Conservation (phyloP, 2,329 filamentous ascomycete genomes). For the Phyllosticta ampelicida region DNA sequence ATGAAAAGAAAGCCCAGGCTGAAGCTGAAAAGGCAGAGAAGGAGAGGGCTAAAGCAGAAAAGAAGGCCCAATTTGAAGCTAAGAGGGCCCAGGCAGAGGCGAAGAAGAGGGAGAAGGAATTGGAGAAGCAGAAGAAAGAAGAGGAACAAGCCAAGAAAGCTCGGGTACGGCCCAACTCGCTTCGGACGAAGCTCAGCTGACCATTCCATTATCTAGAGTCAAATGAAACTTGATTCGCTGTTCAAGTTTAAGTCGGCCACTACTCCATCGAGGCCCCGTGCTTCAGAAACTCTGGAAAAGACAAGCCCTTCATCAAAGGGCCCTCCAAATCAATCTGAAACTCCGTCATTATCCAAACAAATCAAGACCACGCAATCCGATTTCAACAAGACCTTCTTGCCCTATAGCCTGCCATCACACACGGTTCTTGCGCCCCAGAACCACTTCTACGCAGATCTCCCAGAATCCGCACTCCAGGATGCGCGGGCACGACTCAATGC, state of each 20-base stretch:
- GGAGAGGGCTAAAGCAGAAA: constrained; percentile 20
- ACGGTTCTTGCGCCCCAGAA: constrained; percentile 55
- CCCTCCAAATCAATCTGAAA: constrained; percentile 4
- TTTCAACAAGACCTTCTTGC: constrained; percentile 57
- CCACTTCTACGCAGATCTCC: constrained; percentile 19
- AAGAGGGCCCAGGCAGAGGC: constrained; percentile 31
- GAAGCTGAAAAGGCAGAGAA: constrained; percentile 18
- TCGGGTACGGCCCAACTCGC: neutral
- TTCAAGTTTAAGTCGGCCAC: constrained; percentile 27
- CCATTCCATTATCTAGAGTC: constrained; percentile 19
- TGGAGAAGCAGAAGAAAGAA: constrained; percentile 37
- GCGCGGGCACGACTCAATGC: constrained; percentile 21
- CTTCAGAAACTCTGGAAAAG: neutral
- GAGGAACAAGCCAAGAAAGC: constrained; percentile 27
- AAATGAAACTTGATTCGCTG: constrained; percentile 34
- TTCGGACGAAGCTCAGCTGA: neutral
- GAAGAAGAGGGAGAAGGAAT: constrained; percentile 37
- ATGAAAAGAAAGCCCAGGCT: constrained; percentile 25
- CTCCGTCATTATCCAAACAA: neutral
- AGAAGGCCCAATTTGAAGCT: constrained; percentile 16
- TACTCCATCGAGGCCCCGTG: neutral
- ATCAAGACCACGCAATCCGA: constrained; percentile 26
- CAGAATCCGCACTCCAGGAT: constrained; percentile 17
- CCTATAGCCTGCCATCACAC: constrained; percentile 68
- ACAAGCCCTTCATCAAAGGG: constrained; percentile 26